A percentile compares a stretch with the other conserved stretches of the same genome.
phyloP scores from a whole-genome alignment of 352 stramenopile species.

The Phytophthora fragariae region DNA sequence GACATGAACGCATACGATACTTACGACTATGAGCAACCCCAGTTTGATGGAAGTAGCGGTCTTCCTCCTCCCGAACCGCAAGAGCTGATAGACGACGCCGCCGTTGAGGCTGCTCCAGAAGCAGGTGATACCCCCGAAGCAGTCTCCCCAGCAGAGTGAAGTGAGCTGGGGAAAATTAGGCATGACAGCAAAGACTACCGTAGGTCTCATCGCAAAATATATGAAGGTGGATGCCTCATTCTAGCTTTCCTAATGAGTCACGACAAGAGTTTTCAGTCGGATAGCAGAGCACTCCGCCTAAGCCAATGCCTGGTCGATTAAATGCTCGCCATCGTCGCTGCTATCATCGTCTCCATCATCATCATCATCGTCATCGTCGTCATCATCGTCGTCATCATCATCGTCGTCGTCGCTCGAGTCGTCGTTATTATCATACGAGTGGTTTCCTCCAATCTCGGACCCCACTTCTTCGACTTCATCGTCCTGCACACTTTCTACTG shows the following conservation, averaged over 20 bases:
- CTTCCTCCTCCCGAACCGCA: conserved; percentile 28
- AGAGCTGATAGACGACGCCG: conserved; percentile 7
- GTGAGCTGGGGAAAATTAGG: not conserved
- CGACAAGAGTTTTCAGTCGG: conserved; percentile 2
- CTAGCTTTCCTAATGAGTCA: conserved; percentile 16
- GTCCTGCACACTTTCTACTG: conserved; percentile 37
- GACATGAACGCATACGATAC: conserved; percentile 41
- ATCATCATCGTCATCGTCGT: conserved; percentile 51
- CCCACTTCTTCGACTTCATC: conserved; percentile 38
- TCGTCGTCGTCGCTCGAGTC: conserved; percentile 56
- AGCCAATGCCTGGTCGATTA: conserved; percentile 42
- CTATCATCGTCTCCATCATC: conserved; percentile 43
- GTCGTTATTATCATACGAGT: conserved; percentile 61
- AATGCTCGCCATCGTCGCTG: conserved; percentile 45
- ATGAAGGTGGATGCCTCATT: conserved; percentile 15
- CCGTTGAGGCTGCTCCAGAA: not conserved
- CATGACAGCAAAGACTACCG: not conserved
- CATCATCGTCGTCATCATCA: conserved; percentile 41
- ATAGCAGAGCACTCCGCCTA: too few species aligned
- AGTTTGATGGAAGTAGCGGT: conserved; percentile 25
- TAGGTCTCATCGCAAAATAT: conserved; percentile 32
- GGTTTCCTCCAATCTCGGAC: conserved; percentile 42
- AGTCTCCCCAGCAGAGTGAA: conserved; percentile 21
- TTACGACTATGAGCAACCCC: conserved; percentile 27
- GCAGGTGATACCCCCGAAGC: not conserved